phyloP scores from a whole-genome alignment of 208 protist species.

The Chromosphaera perkinsii region DNA sequence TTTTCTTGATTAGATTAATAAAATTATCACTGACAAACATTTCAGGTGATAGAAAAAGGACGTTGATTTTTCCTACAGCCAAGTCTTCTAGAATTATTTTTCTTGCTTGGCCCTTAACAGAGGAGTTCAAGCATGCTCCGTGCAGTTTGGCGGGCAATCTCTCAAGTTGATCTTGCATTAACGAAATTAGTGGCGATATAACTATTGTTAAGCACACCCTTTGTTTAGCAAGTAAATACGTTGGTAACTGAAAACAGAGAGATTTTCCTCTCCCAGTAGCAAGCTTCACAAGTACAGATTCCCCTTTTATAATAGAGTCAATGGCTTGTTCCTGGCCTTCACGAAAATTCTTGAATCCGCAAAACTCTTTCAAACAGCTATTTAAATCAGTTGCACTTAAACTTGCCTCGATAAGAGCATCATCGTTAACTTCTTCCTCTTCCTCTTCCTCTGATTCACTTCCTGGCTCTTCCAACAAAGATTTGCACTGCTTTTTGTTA shows the following conservation, averaged over 20 bases:
- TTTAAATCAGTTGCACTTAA: too few relatives aligned
- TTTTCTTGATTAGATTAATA: background rate
- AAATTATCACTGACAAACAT: slow-evolving; percentile 12
- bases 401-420: too few relatives aligned
- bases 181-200: slow-evolving; percentile 57
- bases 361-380: too few relatives aligned
- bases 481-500: too few relatives aligned
- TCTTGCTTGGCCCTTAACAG: slow-evolving; percentile 4
- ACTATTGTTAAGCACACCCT: slow-evolving; percentile 40
- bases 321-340: slow-evolving; percentile 44
- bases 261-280: slow-evolving; percentile 57
- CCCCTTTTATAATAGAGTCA: slow-evolving; percentile 28
- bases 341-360: slow-evolving; percentile 38
- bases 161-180: slow-evolving; percentile 62
- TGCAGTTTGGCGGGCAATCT: slow-evolving; percentile 37
- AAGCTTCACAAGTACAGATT: slow-evolving; percentile 45
- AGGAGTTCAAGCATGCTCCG: slow-evolving; percentile 33
- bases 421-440: too few relatives aligned
- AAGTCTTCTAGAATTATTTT: slow-evolving; percentile 10
- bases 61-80: slow-evolving; percentile 1
- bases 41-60: slow-evolving; percentile 64
- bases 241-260: slow-evolving; percentile 57
- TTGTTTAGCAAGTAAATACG: slow-evolving; percentile 27
- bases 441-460: too few relatives aligned
- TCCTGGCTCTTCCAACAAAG: too few relatives aligned